Conservation (phyloP, 768 basidiomycete genomes). For the Lactifluus pinguis region DNA sequence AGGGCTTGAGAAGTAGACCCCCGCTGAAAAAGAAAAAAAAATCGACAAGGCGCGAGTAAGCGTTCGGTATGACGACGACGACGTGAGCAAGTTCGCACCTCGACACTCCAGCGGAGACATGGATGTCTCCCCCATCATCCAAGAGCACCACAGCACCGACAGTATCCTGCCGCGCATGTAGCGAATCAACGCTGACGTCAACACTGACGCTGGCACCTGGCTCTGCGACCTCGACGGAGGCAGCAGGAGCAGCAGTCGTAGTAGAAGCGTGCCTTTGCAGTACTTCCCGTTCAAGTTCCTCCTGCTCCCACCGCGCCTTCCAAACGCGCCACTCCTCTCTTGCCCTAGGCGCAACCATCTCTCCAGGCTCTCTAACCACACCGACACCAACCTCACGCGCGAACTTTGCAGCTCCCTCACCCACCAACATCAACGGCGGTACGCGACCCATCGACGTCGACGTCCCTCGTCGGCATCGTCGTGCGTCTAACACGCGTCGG, state of each 20-base stretch:
- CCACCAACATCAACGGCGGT: constrained; percentile 58
- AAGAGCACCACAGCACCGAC: constrained; percentile 64
- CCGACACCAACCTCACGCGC: constrained; percentile 29
- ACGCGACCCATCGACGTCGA: constrained; percentile 45
- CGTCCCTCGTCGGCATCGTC: constrained; percentile 23
- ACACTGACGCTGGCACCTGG: too few species aligned
- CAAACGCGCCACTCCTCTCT: constrained; percentile 50
- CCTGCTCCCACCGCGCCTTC: constrained; percentile 28
- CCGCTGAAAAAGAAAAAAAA: constrained; percentile 38
- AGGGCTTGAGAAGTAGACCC: constrained; percentile 65
- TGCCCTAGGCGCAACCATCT: constrained; percentile 44
- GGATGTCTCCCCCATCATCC: constrained; percentile 29
- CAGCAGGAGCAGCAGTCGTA: background rate
- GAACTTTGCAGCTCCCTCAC: constrained; percentile 52
- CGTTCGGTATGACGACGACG: too few species aligned
- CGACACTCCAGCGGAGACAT: constrained; percentile 63
- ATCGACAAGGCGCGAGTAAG: too few species aligned
- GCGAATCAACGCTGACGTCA: background rate
- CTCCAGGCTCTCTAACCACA: constrained; percentile 26
- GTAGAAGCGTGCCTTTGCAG: too few species aligned
- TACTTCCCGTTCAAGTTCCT: constrained; percentile 1
- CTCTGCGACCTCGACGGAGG: background rate
- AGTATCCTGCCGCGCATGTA: constrained; percentile 51
- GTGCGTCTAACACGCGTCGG: constrained; percentile 44
- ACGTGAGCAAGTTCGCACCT: constrained; percentile 33